Percentiles rank a stretch among this genome's conserved stretches.
Evolutionary conservation across 2,329 filamentous ascomycete genomes (phyloP).

Genomic region (Colletotrichum australisinense): DNA sequence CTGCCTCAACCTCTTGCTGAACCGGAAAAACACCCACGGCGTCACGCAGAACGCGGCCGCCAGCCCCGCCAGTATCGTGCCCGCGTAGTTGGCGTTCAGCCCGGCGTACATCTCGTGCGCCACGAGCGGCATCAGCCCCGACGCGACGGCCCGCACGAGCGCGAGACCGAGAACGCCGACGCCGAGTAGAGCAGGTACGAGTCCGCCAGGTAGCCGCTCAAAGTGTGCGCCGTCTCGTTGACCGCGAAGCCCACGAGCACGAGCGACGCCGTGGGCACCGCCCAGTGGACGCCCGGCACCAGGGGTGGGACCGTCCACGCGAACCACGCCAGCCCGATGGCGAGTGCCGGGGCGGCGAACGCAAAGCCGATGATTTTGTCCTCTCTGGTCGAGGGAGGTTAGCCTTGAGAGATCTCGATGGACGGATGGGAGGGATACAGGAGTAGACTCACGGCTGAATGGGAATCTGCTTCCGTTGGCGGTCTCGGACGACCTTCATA

Average conservation of each 20-base stretch:
- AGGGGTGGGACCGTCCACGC: constrained; percentile 58
- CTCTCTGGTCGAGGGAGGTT: constrained; percentile 10
- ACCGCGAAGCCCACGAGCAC: constrained; percentile 58
- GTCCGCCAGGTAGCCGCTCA: constrained; percentile 42
- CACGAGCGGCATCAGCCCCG: constrained; percentile 41
- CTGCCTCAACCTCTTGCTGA: constrained; percentile 38
- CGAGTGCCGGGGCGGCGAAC: constrained; percentile 55
- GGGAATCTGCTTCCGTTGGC: constrained; percentile 31
- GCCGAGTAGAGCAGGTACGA: constrained; percentile 41
- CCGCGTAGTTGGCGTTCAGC: constrained; percentile 39
- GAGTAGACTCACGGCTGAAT: constrained; percentile 37
- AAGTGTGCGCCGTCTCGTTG: constrained; percentile 50
- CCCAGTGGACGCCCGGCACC: constrained; percentile 46
- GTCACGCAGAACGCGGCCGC: constrained; percentile 37
- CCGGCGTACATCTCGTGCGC: constrained; percentile 39
- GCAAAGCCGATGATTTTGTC: constrained; percentile 50
- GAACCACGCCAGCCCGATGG: constrained; percentile 57
- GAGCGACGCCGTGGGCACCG: constrained; percentile 53
- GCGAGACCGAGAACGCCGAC: constrained; percentile 41
- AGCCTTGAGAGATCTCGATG: neutral
- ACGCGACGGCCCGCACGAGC: constrained; percentile 39
- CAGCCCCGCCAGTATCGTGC: constrained; percentile 39
- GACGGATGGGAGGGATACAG: too few relatives aligned
- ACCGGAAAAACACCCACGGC: constrained; percentile 39
- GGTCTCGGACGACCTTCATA: constrained; percentile 37